phyloP scores from a whole-genome alignment of 345 rosid species.

The Lepidium aucheri region DNA sequence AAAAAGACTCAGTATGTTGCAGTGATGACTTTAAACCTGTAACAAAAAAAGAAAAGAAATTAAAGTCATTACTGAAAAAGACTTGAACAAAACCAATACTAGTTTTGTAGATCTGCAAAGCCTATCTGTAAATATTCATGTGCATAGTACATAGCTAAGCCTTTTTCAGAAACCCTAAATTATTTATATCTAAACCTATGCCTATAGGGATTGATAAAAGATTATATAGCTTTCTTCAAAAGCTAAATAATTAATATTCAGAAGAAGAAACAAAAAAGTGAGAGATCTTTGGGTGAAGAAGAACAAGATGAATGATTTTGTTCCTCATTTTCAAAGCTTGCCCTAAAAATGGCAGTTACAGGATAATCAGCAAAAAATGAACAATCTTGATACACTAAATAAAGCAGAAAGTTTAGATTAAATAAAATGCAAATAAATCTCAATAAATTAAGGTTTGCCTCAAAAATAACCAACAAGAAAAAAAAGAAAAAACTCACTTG shows the following conservation, averaged over 20 bases:
- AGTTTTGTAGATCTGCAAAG: conserved; percentile 22
- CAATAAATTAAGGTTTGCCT: conserved; percentile 15
- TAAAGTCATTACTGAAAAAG: not conserved
- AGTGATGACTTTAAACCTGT: conserved; percentile 40
- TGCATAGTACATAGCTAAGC: conserved; percentile 14
- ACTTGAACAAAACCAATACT: not conserved
- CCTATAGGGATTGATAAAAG: not conserved
- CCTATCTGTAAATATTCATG: not conserved
- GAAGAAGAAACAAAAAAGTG: not conserved
- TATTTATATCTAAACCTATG: not conserved
- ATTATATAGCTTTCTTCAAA: not conserved
- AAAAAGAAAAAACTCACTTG: conserved; percentile 26
- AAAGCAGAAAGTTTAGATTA: not conserved
- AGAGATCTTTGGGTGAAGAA: not conserved
- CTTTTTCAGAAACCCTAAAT: conserved; percentile 30
- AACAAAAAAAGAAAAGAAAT: conserved; percentile 9
- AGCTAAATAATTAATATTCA: not conserved
- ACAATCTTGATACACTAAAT: not conserved
- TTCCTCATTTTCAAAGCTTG: conserved; percentile 6
- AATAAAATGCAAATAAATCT: not conserved
- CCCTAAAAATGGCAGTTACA: conserved; percentile 20
- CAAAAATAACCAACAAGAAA: conserved; percentile 26
- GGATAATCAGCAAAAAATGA: not conserved
- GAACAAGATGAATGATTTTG: not conserved
- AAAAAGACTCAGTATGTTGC: conserved; percentile 47